Percentiles rank a stretch among this genome's conserved stretches.
Conservation (phyloP, 768 basidiomycete species). For the Termitomyces sp. region DNA sequence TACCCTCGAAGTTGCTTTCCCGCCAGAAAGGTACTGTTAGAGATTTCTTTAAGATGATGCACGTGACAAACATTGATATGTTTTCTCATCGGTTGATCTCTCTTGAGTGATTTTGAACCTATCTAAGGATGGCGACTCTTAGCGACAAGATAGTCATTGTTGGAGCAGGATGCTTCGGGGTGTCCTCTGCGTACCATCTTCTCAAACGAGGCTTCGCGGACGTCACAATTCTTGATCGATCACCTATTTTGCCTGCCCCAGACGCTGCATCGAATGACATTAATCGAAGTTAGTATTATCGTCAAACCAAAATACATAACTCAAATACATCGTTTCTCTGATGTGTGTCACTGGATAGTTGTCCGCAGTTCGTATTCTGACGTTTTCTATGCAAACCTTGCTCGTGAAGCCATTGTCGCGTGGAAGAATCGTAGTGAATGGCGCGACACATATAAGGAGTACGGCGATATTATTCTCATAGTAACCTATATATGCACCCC, state of each 20-base stretch:
- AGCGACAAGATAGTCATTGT: constrained; percentile 56
- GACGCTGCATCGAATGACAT: constrained; percentile 73
- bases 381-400: constrained; percentile 63
- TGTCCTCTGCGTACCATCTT: constrained; percentile 83
- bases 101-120: background rate
- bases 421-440: constrained; percentile 72
- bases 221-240: constrained; percentile 76
- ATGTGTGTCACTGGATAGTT: constrained; percentile 37
- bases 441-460: constrained; percentile 85
- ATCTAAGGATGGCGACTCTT: background rate
- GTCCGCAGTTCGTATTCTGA: constrained; percentile 75
- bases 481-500: background rate
- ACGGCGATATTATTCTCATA: constrained; percentile 27
- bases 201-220: constrained; percentile 63
- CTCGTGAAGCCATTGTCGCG: constrained; percentile 68
- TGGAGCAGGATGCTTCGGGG: constrained; percentile 83
- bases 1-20: no score
- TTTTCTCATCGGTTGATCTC: no score
- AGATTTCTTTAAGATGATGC: no score
- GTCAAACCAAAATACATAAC: background rate
- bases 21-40: no score
- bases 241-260: constrained; percentile 65
- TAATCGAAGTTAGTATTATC: constrained; percentile 38
- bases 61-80: no score
- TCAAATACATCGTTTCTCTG: background rate